Evolutionary conservation across 345 rosid genomes (phyloP).

Genomic region (Eucalyptus erythrocorys): DNA sequence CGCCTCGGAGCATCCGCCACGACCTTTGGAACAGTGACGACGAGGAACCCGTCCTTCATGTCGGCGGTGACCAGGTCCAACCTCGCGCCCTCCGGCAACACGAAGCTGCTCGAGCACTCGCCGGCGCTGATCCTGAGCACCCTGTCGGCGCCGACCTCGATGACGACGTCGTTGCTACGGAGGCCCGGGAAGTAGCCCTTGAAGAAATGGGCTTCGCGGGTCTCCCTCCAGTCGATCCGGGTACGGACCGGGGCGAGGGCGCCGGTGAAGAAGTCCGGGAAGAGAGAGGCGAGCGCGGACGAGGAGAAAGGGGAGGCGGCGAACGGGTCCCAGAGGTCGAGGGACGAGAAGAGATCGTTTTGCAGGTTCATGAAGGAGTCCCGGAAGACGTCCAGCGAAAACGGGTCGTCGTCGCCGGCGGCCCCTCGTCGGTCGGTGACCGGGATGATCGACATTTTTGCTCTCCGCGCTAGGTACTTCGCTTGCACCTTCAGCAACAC

Average conservation of each 20-base stretch:
- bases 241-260: not conserved
- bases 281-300: not conserved
- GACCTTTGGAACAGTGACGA: conserved; percentile 1
- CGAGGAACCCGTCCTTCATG: not conserved
- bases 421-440: not conserved
- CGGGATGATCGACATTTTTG: not conserved
- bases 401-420: not conserved
- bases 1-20: not conserved
- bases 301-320: not conserved
- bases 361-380: not conserved
- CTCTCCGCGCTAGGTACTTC: not conserved
- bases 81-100: not conserved
- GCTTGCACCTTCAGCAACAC: not conserved
- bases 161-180: not conserved
- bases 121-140: not conserved
- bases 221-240: conserved; percentile 4
- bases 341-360: conserved; percentile 1
- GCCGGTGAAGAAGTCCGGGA: not conserved
- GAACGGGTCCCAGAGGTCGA: not conserved
- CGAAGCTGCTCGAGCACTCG: not conserved
- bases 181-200: conserved; percentile 1
- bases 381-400: not conserved
- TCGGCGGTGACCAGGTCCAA: not conserved
- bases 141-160: conserved; percentile 3
- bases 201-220: conserved; percentile 4